phyloP scores from a whole-genome alignment of 1,139 yeast species.

The Dujonia santamariae region DNA sequence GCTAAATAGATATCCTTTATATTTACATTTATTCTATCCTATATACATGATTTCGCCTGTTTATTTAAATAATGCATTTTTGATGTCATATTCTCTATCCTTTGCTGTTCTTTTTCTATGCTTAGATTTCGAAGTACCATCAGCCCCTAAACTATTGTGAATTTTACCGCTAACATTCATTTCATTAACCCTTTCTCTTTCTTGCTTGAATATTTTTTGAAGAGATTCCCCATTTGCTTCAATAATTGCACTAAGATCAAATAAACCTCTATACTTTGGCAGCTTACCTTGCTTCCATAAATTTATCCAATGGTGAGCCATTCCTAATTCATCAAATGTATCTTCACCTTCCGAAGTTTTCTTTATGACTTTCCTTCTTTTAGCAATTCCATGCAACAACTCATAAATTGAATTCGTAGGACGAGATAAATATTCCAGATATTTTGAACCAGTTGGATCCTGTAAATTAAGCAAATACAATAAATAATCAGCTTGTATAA shows the following conservation, averaged over 20 bases:
- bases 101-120: slow-evolving; percentile 44
- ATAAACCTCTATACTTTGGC: slow-evolving; percentile 28
- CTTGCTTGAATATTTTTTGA: slow-evolving; percentile 23
- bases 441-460: slow-evolving; percentile 44
- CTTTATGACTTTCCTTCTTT: slow-evolving; percentile 32
- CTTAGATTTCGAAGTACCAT: slow-evolving; percentile 35
- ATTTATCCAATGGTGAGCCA: slow-evolving; percentile 68
- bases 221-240: slow-evolving; percentile 26
- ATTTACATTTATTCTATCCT: neutral
- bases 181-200: slow-evolving; percentile 26
- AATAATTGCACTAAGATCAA: slow-evolving; percentile 35
- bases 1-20: neutral
- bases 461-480: slow-evolving; percentile 71
- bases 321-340: slow-evolving; percentile 54
- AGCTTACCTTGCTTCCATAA: slow-evolving; percentile 62
- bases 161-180: slow-evolving; percentile 31
- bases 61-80: slow-evolving; percentile 36
- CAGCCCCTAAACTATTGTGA: slow-evolving; percentile 38
- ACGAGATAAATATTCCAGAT: slow-evolving; percentile 44
- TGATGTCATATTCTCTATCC: slow-evolving; percentile 41
- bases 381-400: slow-evolving; percentile 55
- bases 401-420: slow-evolving; percentile 78
- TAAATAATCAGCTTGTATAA: slow-evolving; percentile 82
- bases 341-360: slow-evolving; percentile 12
- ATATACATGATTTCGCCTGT: too few species aligned